Evolutionary conservation across 75 land plant species (phyloP), one percentile per base, ranked within the genome.

Genomic region (Chamaecyparis obtusa): DNA sequence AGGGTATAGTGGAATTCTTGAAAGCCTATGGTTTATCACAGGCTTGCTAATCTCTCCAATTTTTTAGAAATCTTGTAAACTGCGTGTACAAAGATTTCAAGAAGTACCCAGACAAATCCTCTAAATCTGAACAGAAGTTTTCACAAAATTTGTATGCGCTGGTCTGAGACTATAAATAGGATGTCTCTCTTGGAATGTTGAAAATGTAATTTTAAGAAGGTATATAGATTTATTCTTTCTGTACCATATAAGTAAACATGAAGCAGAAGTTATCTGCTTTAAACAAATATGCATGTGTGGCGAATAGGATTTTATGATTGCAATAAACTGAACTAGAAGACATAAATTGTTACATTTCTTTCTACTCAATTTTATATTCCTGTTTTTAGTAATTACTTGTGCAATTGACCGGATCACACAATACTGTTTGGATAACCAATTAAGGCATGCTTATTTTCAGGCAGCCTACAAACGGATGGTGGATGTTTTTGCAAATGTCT

Each of bases 381-480:
- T 39, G 1, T 39, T 39, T 39, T 39, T 2, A 39, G 41, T 39
- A 39, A 1, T 39, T 39, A 39, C 41, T 39, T 39, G 41, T 39
- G 41, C 41, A 39, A 39, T 39, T 39, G 41, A 39, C 41, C 1
- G 41, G 41, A 39, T 39, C 41, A 80, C 49, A 44, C 17, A 0
- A 80, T n/a, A 86, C 84, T 55, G 2, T 77, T 83, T 88, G 16
- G 76, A 49, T 27, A 56, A 67, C 78, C 85, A 74, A 16, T 74
- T 71, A 36, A 88, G 83, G 32, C 87, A 88, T 39, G 32, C 72
- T 32, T 84, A 74, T 60, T 36, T 88, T 83, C 86, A 84, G 33
- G 88, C 87, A 35, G 87, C 90, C 27, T 97, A 96, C 88, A 92
- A 44, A 87, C 96, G 98, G 32, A 92, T 97, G 36, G 74, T 82